phyloP scores from a whole-genome alignment of 2,329 filamentous ascomycete species.

The Fusarium sp. region DNA sequence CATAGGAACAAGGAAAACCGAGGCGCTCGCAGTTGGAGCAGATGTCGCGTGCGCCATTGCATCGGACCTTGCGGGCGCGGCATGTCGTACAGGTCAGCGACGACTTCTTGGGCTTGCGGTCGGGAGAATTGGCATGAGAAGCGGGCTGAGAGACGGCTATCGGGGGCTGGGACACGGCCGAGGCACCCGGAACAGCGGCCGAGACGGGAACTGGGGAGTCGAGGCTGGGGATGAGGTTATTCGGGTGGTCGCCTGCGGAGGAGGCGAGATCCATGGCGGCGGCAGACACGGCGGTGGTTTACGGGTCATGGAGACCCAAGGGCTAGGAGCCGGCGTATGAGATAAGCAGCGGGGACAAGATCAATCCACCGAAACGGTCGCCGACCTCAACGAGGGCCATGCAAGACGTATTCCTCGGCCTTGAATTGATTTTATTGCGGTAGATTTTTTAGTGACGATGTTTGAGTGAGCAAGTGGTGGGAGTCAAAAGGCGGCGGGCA shows the following conservation, averaged over 20 bases:
- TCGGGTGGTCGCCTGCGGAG: slow-evolving; percentile 48
- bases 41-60: slow-evolving; percentile 67
- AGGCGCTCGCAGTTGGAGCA: slow-evolving; percentile 74
- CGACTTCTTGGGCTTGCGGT: slow-evolving; percentile 59
- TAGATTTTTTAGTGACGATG: slow-evolving; percentile 29
- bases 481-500: slow-evolving; percentile 32
- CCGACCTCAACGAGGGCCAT: slow-evolving; percentile 37
- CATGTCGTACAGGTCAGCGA: slow-evolving; percentile 69
- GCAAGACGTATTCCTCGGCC: slow-evolving; percentile 14
- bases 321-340: slow-evolving; percentile 38
- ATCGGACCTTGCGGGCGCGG: slow-evolving; percentile 71
- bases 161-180: slow-evolving; percentile 32
- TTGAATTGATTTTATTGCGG: slow-evolving; percentile 23
- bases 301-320: slow-evolving; percentile 45
- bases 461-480: slow-evolving; percentile 26
- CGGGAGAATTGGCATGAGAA: slow-evolving; percentile 50
- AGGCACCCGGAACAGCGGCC: slow-evolving; percentile 14
- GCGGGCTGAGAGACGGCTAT: slow-evolving; percentile 39
- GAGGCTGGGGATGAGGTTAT: slow-evolving; percentile 45
- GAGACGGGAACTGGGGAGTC: slow-evolving; percentile 44
- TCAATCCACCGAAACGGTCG: slow-evolving; percentile 39
- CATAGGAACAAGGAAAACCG: slow-evolving; percentile 71
- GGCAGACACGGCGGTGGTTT: slow-evolving; percentile 35
- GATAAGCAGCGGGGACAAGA: slow-evolving; percentile 28
- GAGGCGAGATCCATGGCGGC: slow-evolving; percentile 51